A percentile compares a stretch with the other conserved stretches of the same genome.
These are phyloP conservation scores for Penicillium sp. DNA, from an alignment of 2,329 filamentous ascomycete species.

Conservation along the genomic window DNA sequence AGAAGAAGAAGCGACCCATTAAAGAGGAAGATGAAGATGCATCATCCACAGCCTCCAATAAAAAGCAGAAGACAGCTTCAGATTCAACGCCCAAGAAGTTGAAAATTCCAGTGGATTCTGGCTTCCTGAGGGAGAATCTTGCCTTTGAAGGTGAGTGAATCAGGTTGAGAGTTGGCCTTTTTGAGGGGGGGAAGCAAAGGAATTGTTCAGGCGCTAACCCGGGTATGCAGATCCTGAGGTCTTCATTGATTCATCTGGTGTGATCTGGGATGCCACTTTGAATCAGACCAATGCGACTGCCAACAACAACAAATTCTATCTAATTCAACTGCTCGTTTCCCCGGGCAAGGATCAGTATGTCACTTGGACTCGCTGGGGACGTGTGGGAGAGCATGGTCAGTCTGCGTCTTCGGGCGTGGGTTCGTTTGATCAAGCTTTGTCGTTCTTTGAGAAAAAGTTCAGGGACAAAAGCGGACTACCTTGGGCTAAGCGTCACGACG, in stretches of 20 bases:
- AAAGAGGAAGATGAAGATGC: conserved; percentile 9
- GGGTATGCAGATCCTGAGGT: conserved; percentile 39
- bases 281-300: conserved; percentile 67
- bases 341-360: conserved; percentile 37
- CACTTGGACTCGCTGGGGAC: conserved; percentile 75
- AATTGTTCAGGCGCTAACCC: not conserved
- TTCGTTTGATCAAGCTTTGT: conserved; percentile 35
- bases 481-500: conserved; percentile 44
- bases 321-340: conserved; percentile 55
- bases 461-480: conserved; percentile 50
- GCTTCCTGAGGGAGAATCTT: conserved; percentile 5
- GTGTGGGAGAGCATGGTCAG: conserved; percentile 57
- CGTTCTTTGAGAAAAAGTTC: conserved; percentile 51
- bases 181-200: too few relatives aligned
- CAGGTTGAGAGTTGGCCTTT: not conserved
- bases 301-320: conserved; percentile 83
- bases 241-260: conserved; percentile 58
- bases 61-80: conserved; percentile 43
- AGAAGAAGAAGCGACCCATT: conserved; percentile 12
- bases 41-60: conserved; percentile 14
- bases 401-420: conserved; percentile 37
- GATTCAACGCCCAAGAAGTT: conserved; percentile 38
- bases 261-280: conserved; percentile 72
- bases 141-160: not conserved
- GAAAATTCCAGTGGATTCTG: conserved; percentile 46